Percentiles rank a stretch among this genome's conserved stretches.
Evolutionary conservation across 352 stramenopile genomes (phyloP).

Genomic region (Pythium sp.): DNA sequence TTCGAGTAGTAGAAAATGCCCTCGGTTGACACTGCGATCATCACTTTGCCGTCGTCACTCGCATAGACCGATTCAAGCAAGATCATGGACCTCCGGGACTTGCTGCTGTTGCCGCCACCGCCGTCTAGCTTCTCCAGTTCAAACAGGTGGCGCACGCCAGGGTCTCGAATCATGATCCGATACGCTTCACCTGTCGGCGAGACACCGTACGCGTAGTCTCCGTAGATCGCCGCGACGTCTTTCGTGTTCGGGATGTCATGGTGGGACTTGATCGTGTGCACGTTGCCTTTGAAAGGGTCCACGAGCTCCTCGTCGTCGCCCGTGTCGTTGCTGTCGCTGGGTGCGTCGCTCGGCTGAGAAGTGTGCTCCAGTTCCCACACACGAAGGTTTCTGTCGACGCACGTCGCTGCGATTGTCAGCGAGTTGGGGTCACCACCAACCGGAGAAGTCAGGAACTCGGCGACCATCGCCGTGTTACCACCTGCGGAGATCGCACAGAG

Average conservation of each 20-base stretch:
- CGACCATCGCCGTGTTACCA: conserved; percentile 56
- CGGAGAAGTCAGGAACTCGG: conserved; percentile 45
- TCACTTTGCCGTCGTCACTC: conserved; percentile 54
- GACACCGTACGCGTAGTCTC: conserved; percentile 65
- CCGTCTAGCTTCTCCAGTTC: conserved; percentile 63
- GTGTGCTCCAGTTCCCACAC: conserved; percentile 62
- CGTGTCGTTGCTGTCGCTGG: conserved; percentile 23
- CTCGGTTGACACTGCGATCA: conserved; percentile 63
- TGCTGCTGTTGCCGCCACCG: conserved; percentile 37
- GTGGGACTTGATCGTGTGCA: conserved; percentile 49
- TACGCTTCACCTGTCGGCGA: conserved; percentile 63
- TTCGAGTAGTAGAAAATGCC: conserved; percentile 80
- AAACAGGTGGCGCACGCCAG: conserved; percentile 44
- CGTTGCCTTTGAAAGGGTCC: conserved; percentile 10
- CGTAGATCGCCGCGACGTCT: conserved; percentile 57
- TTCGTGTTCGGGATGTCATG: conserved; percentile 58
- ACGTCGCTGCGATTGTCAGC: conserved; percentile 45
- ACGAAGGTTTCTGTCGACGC: conserved; percentile 57
- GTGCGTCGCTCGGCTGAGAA: conserved; percentile 16
- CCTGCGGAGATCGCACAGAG: conserved; percentile 52
- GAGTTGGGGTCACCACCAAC: conserved; percentile 12
- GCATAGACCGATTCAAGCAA: conserved; percentile 68
- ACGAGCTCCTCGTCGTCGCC: conserved; percentile 20
- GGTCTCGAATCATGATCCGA: conserved; percentile 52
- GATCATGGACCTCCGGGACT: conserved; percentile 66